Evolutionary conservation across 768 basidiomycete genomes (phyloP), one percentile per base, ranked within the genome.

Genomic region (Lyophyllum semitale): DNA sequence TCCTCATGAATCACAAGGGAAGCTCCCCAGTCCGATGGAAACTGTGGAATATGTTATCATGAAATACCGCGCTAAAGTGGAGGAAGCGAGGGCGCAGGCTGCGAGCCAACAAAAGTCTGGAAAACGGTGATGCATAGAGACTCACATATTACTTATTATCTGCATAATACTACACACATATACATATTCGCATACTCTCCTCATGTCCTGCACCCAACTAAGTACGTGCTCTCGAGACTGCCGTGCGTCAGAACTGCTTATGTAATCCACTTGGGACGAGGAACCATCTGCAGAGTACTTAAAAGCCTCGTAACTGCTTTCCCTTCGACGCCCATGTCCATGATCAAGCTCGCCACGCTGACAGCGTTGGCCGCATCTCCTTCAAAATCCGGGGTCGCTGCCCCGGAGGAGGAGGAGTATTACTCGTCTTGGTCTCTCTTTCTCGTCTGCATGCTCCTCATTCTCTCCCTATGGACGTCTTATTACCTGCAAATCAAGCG

Each of bases 401-500:
- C 78, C 30, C 70, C 79, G 11, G 88, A 93, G 67, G 90, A 91
- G 46, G 92, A 93, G 69, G 93, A 95, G 67, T 91, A 86, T 68
- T 94, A 93, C 71, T 93, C 91, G 13, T 93, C 92, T 29, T 93
- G 93, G 91, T 93, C 91, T n/a, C 83, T 95, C 20, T 92, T 94
- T 71, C 88, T 95, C 50, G 93, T 94, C 63, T 93, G 93, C 77
- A 71, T 93, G 58, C 86, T 99, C 30, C 88, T 99, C 57, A 90
- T 98, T 51, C 78, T 97, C 59, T 97, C 96, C 8, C 83, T 99
- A 54, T 93, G 89, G 84, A 97, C 94, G 20, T 95, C 93, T 25
- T 99, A 99, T 76, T 98, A 98, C 67, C 85, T 99, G 4, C 95
- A 98, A 79, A 93, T 98, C 66, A 94, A 95, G 70, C 83, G 90